Base-by-base conservation (phyloP, 768 basidiomycete species). In the Plicaturopsis crispa region DNA sequence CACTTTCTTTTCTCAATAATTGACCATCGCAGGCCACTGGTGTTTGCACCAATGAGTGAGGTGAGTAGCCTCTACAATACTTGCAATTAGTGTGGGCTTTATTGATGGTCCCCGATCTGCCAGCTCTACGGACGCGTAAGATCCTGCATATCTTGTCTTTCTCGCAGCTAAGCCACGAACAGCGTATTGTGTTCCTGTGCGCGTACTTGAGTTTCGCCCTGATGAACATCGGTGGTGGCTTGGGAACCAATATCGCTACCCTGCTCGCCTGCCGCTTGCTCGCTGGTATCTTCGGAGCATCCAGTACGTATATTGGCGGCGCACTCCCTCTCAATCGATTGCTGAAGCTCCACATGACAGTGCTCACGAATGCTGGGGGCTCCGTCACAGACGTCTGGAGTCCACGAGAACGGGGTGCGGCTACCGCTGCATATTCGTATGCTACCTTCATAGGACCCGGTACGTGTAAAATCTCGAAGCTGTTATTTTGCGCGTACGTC, bases 41-140 rank as follows among this genome's bases (percentile, higher is more conserved):
- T 77, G n/a, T 77, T 76, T 53, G 74, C 76, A 13, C 72, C 78
- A 8, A 59, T 77, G 48, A 70, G 74, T 44, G 75, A 78, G 60
- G 72, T 67, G 48, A 47, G 63, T 53, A 16, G 20, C 8, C 4
- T 39, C 14, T 31, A 24, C n/a, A n/a, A n/a, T n/a, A n/a, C n/a
- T n/a, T n/a, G n/a, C n/a, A n/a, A n/a, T n/a, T n/a, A n/a, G n/a
- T n/a, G n/a, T n/a, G n/a, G n/a, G n/a, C n/a, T n/a, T n/a, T n/a
- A n/a, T n/a, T n/a, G n/a, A n/a, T n/a, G n/a, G n/a, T n/a, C n/a
- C n/a, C n/a, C n/a, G n/a, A n/a, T n/a, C n/a, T n/a, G n/a, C n/a
- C n/a, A n/a, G n/a, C n/a, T n/a, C n/a, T n/a, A n/a, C n/a, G n/a
- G n/a, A n/a, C n/a, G n/a, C n/a, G n/a, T n/a, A n/a, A n/a, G n/a